phyloP scores from a whole-genome alignment of 345 rosid species.

The Linum tenue region DNA sequence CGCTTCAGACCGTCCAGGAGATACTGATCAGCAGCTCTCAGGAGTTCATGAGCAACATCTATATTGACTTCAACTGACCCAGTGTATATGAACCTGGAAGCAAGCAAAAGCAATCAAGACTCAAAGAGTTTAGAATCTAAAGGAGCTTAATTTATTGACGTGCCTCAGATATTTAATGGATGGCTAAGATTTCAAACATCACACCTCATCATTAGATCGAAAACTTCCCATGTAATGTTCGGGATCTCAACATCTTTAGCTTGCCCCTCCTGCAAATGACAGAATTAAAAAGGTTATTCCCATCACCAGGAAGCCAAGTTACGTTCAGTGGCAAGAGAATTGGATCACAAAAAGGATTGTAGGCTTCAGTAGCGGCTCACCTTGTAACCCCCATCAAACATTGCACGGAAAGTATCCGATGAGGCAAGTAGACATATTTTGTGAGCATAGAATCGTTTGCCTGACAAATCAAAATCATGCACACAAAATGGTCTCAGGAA shows the following conservation, averaged over 20 bases:
- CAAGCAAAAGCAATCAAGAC: constrained; percentile 1
- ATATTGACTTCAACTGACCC: constrained; percentile 39
- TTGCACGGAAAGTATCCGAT: constrained; percentile 70
- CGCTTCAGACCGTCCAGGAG: constrained; percentile 52
- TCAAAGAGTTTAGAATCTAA: constrained; percentile 4
- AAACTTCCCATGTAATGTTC: constrained; percentile 66
- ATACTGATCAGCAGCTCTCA: constrained; percentile 79
- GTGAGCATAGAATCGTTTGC: constrained; percentile 61
- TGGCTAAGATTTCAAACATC: background rate
- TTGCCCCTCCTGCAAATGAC: constrained; percentile 39
- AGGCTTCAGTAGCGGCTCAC: constrained; percentile 22
- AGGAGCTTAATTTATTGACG: background rate
- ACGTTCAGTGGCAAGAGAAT: too few species aligned
- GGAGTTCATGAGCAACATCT: constrained; percentile 42
- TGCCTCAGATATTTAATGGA: background rate
- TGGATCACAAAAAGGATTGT: too few species aligned
- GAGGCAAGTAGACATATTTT: constrained; percentile 70
- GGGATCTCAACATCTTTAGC: constrained; percentile 70
- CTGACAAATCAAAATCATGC: constrained; percentile 18
- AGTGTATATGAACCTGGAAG: constrained; percentile 60
- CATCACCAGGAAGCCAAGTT: too few species aligned
- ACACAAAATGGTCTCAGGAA: too few species aligned
- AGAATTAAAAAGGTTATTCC: too few species aligned
- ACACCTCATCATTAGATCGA: constrained; percentile 72
- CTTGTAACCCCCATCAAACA: constrained; percentile 75